phyloP scores from a whole-genome alignment of 2,329 filamentous ascomycete species.

The Trichoderma simmonsii region DNA sequence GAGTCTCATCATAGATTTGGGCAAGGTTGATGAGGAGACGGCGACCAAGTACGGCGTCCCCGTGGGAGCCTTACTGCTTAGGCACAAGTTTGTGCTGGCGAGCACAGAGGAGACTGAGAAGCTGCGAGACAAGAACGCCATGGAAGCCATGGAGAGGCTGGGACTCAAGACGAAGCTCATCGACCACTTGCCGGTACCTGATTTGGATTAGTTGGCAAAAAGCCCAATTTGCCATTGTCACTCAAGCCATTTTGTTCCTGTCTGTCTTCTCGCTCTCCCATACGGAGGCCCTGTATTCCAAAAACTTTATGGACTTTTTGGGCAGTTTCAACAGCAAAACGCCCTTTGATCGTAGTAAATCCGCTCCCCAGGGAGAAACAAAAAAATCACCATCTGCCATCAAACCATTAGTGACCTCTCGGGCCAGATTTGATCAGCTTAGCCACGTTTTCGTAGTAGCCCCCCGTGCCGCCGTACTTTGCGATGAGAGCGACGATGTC shows the following conservation, averaged over 20 bases:
- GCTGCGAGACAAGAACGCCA: slow-evolving; percentile 62
- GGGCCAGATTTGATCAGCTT: slow-evolving; percentile 54
- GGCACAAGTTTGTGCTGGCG: slow-evolving; percentile 70
- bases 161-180: slow-evolving; percentile 70
- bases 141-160: slow-evolving; percentile 63
- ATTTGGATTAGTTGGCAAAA: slow-evolving; percentile 43
- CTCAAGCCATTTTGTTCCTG: neutral
- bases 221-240: neutral
- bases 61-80: slow-evolving; percentile 61
- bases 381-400: neutral
- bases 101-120: slow-evolving; percentile 53
- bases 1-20: slow-evolving; percentile 66
- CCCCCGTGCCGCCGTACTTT: slow-evolving; percentile 54
- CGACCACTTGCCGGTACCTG: slow-evolving; percentile 73
- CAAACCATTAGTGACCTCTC: slow-evolving; percentile 36
- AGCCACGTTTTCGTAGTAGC: slow-evolving; percentile 58
- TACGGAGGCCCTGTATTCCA: neutral
- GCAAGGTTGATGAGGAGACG: slow-evolving; percentile 45
- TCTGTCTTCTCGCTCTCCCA: neutral
- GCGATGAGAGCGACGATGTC: slow-evolving; percentile 45
- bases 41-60: slow-evolving; percentile 61
- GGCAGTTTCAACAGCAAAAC: neutral
- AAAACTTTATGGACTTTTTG: neutral
- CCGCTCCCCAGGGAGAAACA: neutral
- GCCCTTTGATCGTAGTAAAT: neutral